Conservation (phyloP, 257 asterid genomes). For the Fraxinus cuspidata region DNA sequence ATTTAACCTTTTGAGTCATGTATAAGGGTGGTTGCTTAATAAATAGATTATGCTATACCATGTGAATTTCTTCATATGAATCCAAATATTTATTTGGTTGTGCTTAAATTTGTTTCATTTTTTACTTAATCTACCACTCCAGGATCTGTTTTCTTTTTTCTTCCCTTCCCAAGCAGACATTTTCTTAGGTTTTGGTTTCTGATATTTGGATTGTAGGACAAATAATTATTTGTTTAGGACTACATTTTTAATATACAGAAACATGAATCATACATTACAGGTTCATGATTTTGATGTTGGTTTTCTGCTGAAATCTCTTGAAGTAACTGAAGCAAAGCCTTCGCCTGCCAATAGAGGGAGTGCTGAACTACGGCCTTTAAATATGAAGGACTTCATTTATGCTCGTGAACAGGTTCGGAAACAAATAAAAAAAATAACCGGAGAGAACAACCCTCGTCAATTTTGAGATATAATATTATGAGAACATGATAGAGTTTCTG, state of each 20-base stretch:
- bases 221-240: neutral
- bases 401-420: slow-evolving; percentile 20
- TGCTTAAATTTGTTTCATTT: neutral
- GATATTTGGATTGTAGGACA: neutral
- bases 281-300: neutral
- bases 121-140: neutral
- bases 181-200: neutral
- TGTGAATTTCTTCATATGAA: neutral
- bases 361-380: slow-evolving; percentile 23
- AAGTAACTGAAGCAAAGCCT: neutral
- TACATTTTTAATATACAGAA: neutral
- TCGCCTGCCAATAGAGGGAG: neutral
- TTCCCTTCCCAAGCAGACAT: neutral
- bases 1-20: no score
- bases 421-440: no score
- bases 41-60: neutral
- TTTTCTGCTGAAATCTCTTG: slow-evolving; percentile 1
- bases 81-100: neutral
- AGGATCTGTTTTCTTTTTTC: neutral
- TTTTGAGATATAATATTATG: neutral
- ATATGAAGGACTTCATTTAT: slow-evolving; percentile 27
- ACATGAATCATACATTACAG: neutral
- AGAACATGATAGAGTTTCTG: neutral
- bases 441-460: no score
- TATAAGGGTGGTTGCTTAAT: neutral